A percentile compares a stretch with the other conserved stretches of the same genome.
phyloP scores from a whole-genome alignment of 1,284 basidiomycete species.

The Fomitopsis schrenkii region DNA sequence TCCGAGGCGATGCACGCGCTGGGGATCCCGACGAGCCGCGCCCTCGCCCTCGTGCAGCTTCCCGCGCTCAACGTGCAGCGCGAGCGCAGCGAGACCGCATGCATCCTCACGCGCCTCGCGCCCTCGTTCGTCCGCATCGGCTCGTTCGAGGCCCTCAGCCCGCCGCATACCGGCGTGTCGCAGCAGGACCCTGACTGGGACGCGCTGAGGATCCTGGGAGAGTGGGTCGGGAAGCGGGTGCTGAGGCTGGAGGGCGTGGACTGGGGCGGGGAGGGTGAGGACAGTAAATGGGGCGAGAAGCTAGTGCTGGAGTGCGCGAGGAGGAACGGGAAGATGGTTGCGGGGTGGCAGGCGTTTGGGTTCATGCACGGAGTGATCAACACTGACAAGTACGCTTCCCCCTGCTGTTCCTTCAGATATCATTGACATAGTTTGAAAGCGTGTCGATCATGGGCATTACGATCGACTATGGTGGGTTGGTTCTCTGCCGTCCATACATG shows the following conservation, averaged over 20 bases:
- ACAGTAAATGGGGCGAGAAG: conserved; percentile 61
- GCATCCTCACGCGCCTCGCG: conserved; percentile 80
- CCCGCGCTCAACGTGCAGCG: conserved; percentile 75
- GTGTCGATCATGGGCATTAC: conserved; percentile 86
- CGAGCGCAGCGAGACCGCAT: conserved; percentile 78
- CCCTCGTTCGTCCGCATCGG: conserved; percentile 93
- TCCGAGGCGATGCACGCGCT: conserved; percentile 90
- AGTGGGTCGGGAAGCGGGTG: conserved; percentile 65
- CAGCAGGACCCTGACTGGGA: conserved; percentile 77
- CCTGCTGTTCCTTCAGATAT: background rate
- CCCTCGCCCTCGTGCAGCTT: conserved; percentile 78
- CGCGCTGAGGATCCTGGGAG: conserved; percentile 66
- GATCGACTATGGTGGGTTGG: conserved; percentile 76
- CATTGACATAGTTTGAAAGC: conserved; percentile 32
- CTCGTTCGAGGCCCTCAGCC: conserved; percentile 84
- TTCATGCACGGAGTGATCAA: conserved; percentile 97
- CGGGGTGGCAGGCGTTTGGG: conserved; percentile 91
- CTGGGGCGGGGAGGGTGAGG: conserved; percentile 28
- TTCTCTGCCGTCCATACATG: background rate
- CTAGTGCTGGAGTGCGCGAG: conserved; percentile 76
- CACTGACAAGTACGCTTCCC: conserved; percentile 76
- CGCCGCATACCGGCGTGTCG: conserved; percentile 68
- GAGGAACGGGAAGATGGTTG: conserved; percentile 88
- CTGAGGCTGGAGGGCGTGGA: conserved; percentile 42
- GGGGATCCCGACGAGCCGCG: conserved; percentile 84